A percentile compares a stretch with the other conserved stretches of the same genome.
Evolutionary conservation across 345 rosid species (phyloP).

Genomic region (Gossypium bickii): DNA sequence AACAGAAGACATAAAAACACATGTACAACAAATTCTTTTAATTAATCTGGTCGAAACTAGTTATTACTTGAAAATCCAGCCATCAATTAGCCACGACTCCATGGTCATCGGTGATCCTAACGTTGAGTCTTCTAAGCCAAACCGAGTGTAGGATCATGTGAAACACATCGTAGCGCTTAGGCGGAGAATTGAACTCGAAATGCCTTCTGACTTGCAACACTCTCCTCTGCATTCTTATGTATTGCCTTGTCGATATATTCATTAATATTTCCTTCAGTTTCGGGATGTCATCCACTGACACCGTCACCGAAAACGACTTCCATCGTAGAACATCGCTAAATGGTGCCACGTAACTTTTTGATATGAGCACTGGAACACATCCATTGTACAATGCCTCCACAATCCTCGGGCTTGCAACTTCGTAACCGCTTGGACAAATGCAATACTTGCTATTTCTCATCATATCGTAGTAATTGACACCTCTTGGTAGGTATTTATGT

Average conservation of each 20-base stretch:
- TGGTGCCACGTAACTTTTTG: conserved; percentile 75
- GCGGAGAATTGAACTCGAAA: conserved; percentile 73
- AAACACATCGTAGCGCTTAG: conserved; percentile 75
- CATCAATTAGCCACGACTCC: neutral
- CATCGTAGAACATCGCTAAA: conserved; percentile 80
- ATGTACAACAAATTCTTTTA: neutral
- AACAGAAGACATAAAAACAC: neutral
- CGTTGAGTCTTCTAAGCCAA: conserved; percentile 47
- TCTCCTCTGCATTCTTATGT: conserved; percentile 77
- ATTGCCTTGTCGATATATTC: conserved; percentile 66
- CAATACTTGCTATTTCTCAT: conserved; percentile 77
- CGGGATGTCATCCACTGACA: conserved; percentile 62
- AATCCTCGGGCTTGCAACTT: conserved; percentile 83
- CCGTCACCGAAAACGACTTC: conserved; percentile 64
- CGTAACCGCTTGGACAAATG: conserved; percentile 88
- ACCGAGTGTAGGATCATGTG: conserved; percentile 94
- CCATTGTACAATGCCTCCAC: conserved; percentile 84
- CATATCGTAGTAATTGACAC: conserved; percentile 63
- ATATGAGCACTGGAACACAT: conserved; percentile 77
- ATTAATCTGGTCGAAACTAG: neutral
- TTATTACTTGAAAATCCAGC: neutral
- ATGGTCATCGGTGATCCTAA: conserved; percentile 41
- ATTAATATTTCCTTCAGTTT: conserved; percentile 59
- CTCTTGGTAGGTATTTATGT: conserved; percentile 67
- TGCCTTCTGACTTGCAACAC: conserved; percentile 63